Percentiles rank a stretch among this genome's conserved stretches.
phyloP scores from a whole-genome alignment of 345 rosid species.

The Corchorus olitorius region DNA sequence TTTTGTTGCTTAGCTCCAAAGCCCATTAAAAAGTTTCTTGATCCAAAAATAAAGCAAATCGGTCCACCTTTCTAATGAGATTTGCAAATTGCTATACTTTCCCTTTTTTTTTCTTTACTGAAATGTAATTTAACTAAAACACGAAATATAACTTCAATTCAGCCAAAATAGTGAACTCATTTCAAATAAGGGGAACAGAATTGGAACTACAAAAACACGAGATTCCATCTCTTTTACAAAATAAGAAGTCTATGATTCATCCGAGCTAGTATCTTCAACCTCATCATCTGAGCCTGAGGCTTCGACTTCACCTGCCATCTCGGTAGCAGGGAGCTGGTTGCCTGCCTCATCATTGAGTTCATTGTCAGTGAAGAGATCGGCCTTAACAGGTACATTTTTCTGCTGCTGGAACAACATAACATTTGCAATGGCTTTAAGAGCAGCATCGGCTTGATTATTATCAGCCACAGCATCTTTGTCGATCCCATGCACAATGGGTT shows the following conservation, averaged over 20 bases:
- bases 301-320: conserved; percentile 18
- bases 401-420: conserved; percentile 79
- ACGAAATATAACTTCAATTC: no score
- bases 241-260: not conserved
- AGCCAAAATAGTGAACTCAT: no score
- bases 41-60: no score
- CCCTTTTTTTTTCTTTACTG: no score
- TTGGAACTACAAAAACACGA: no score
- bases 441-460: conserved; percentile 57
- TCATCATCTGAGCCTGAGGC: conserved; percentile 22
- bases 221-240: no score
- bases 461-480: conserved; percentile 52
- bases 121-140: no score
- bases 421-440: conserved; percentile 71
- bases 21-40: no score
- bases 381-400: conserved; percentile 73
- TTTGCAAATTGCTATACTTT: no score
- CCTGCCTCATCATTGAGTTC: conserved; percentile 49
- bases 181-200: no score
- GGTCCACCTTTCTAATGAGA: no score
- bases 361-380: conserved; percentile 63
- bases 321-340: not conserved
- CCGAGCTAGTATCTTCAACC: not conserved
- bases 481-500: conserved; percentile 38
- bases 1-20: no score